phyloP scores from a whole-genome alignment of 768 basidiomycete genomes.

The Amanita rubescens region DNA sequence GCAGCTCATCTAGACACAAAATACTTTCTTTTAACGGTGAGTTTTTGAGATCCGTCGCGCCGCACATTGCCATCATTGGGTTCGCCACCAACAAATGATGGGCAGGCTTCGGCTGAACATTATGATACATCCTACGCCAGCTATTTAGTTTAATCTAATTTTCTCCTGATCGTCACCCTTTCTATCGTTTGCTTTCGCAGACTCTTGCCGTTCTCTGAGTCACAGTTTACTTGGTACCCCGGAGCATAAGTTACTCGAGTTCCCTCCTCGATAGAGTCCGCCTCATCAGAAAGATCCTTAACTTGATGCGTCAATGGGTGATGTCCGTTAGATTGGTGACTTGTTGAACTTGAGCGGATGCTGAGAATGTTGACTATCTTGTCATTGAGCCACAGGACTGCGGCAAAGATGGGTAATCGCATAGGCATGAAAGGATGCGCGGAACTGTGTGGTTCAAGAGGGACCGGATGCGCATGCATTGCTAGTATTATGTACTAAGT shows the following conservation, averaged over 20 bases:
- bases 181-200: neutral
- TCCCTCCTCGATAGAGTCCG: conserved; percentile 60
- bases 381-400: conserved; percentile 73
- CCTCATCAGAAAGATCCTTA: conserved; percentile 34
- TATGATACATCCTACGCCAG: neutral
- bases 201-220: too few relatives aligned
- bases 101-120: conserved; percentile 74
- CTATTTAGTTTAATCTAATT: neutral
- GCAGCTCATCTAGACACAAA: too few relatives aligned
- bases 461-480: conserved; percentile 67
- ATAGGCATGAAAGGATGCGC: conserved; percentile 62
- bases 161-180: neutral
- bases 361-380: conserved; percentile 55
- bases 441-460: conserved; percentile 71
- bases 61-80: too few relatives aligned
- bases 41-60: too few relatives aligned
- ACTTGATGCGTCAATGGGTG: conserved; percentile 10
- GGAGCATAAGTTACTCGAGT: conserved; percentile 4
- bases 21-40: too few relatives aligned
- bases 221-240: neutral
- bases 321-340: conserved; percentile 19
- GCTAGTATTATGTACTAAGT: conserved; percentile 83
- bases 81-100: too few relatives aligned
- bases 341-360: conserved; percentile 29
- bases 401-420: conserved; percentile 67